Evolutionary conservation across 164 flowering plant species (phyloP), one percentile per base, ranked within the genome.

Genomic region (Piper betle): DNA sequence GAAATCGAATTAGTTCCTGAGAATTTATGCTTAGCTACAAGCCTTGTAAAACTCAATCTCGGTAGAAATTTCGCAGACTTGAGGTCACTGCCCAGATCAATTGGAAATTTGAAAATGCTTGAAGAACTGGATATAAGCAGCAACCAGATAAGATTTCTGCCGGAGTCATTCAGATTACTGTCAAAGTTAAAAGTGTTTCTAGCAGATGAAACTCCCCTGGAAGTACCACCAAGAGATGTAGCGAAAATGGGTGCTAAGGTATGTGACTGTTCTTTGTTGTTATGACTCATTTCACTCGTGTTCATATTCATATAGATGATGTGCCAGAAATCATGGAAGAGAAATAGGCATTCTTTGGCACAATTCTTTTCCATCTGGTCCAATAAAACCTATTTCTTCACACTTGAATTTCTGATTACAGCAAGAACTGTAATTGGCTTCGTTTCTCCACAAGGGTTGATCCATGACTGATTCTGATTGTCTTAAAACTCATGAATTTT

Each of bases 71-170:
- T 86, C 62, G 87, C 85, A 1, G 87, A 83, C 65, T 68, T 87
- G 20, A 78, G 73, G 61, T 55, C 82, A 41, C 72, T 87, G 56
- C 95, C 95, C 25, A 69, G 74, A 63, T 80, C 84, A 9, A 82
- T 85, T 54, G 91, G 95, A 7, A 79, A 82, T 65, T 83, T 85
- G 53, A 79, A 82, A 66, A 73, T 73, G 75, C 87, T 87, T 39
- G 91, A 87, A 63, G 91, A 79, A 76, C 62, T 85, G 64, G 88
- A 87, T 60, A 83, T 87, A 39, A 81, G 88, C 65, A 73, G 71
- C 54, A 64, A 77, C 64, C 95, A 87, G 67, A 85, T 87, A 39
- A 77, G 75, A 64, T 12, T 62, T 16, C 61, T 87, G 54, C 95
- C 91, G 3, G 87, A 83, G 0, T 84, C 95, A 13, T 83, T 87